Percentiles rank a stretch among this genome's conserved stretches.
Conservation (phyloP, 768 basidiomycete genomes). For the Gautieria morchelliformis region DNA sequence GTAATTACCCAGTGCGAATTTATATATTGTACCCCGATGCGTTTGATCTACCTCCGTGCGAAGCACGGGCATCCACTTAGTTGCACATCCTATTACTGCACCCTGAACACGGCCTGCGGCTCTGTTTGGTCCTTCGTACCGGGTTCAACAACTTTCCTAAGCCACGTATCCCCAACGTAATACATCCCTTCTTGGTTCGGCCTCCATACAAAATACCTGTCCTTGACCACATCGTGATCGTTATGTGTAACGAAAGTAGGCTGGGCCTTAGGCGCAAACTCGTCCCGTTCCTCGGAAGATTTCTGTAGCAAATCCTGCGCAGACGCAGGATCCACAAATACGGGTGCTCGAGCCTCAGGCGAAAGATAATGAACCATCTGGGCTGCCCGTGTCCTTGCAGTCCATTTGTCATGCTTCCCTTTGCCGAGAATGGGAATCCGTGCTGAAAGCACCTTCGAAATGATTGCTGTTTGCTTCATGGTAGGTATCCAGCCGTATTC, state of each 20-base stretch:
- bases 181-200: not conserved
- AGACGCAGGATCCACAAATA: not conserved
- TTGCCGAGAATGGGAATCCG: not conserved
- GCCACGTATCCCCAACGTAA: constrained; percentile 3
- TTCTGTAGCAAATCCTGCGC: not conserved
- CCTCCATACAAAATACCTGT: not conserved
- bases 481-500: not conserved
- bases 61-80: too few species aligned
- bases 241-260: not conserved
- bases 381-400: not conserved
- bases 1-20: too few species aligned
- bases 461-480: not conserved
- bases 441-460: not conserved
- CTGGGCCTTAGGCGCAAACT: not conserved
- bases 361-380: not conserved
- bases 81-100: too few species aligned
- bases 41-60: too few species aligned
- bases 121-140: constrained; percentile 16
- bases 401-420: not conserved
- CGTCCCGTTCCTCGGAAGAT: not conserved
- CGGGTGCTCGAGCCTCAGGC: not conserved
- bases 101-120: not conserved
- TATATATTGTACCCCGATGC: too few species aligned
- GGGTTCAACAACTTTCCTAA: constrained; percentile 22
- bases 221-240: not conserved